phyloP scores from a whole-genome alignment of 2,329 filamentous ascomycete species.

The Aureobasidium sp. region DNA sequence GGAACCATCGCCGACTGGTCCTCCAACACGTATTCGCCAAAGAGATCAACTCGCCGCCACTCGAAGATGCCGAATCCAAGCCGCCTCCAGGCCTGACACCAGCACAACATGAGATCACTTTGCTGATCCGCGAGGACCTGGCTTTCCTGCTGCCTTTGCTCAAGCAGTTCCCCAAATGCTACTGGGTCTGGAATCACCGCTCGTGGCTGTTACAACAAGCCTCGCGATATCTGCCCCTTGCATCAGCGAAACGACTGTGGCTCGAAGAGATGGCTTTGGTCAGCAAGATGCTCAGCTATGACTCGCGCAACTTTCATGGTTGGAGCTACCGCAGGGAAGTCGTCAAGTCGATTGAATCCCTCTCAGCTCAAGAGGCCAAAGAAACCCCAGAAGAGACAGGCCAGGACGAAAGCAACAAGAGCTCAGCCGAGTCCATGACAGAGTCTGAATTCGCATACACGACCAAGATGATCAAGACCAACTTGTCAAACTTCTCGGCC shows the following conservation, averaged over 20 bases:
- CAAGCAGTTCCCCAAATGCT: conserved; percentile 86
- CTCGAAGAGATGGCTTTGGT: conserved; percentile 74
- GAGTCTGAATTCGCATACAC: conserved; percentile 85
- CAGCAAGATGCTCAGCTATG: conserved; percentile 78
- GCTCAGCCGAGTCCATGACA: conserved; percentile 50
- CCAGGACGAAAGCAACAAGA: not conserved
- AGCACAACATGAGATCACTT: conserved; percentile 34
- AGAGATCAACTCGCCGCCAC: conserved; percentile 39
- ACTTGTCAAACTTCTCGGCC: conserved; percentile 92
- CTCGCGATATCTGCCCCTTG: conserved; percentile 53
- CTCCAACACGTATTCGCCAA: conserved; percentile 55
- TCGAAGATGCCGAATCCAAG: conserved; percentile 19
- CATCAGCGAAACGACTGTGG: conserved; percentile 63
- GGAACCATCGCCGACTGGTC: conserved; percentile 75
- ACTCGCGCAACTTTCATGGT: conserved; percentile 90
- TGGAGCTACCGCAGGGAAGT: conserved; percentile 86
- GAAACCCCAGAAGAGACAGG: conserved; percentile 30
- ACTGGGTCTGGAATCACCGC: conserved; percentile 99
- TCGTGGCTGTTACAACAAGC: conserved; percentile 74
- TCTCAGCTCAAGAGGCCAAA: conserved; percentile 20
- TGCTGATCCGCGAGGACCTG: conserved; percentile 65
- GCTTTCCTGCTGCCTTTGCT: conserved; percentile 77
- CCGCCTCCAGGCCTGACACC: conserved; percentile 26
- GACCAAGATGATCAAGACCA: conserved; percentile 74
- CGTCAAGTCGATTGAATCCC: conserved; percentile 65